phyloP scores from a whole-genome alignment of 1,139 yeast genomes.

The Sugiyamaella grinbergsii region DNA sequence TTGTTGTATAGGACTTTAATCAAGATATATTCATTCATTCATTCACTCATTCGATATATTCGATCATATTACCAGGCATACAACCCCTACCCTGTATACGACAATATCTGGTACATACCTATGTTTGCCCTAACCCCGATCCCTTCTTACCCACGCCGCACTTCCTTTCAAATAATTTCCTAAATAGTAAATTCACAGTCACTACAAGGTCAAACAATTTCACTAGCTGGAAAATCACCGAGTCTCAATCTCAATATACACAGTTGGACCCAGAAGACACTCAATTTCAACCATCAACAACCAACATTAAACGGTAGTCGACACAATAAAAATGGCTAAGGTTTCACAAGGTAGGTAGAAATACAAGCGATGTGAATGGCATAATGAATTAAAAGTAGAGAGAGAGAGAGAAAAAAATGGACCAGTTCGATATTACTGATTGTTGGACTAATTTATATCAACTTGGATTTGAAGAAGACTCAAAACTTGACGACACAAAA shows the following conservation, averaged over 20 bases:
- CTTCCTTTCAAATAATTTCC: constrained; percentile 5
- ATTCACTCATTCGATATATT: no score
- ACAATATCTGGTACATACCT: no score
- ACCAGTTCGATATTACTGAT: no score
- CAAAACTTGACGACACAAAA: no score
- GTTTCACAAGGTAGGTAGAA: constrained; percentile 40
- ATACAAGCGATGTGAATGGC: constrained; percentile 2
- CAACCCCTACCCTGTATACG: no score
- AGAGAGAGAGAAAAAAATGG: no score
- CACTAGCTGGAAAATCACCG: constrained; percentile 4
- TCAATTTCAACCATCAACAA: constrained; percentile 16
- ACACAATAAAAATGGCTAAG: constrained; percentile 40
- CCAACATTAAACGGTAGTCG: constrained; percentile 19
- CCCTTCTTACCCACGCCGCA: not conserved
- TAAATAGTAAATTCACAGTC: constrained; percentile 13
- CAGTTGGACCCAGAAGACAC: constrained; percentile 7
- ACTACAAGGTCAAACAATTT: constrained; percentile 11
- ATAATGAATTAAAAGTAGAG: no score
- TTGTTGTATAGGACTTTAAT: no score
- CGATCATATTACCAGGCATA: no score
- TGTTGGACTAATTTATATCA: no score
- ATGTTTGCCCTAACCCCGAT: constrained; percentile 6
- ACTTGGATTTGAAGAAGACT: no score
- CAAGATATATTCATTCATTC: no score
- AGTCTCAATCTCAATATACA: not conserved